Base-by-base conservation (phyloP, 805 yeast species). In the Maudiozyma pseudohumilis region DNA sequence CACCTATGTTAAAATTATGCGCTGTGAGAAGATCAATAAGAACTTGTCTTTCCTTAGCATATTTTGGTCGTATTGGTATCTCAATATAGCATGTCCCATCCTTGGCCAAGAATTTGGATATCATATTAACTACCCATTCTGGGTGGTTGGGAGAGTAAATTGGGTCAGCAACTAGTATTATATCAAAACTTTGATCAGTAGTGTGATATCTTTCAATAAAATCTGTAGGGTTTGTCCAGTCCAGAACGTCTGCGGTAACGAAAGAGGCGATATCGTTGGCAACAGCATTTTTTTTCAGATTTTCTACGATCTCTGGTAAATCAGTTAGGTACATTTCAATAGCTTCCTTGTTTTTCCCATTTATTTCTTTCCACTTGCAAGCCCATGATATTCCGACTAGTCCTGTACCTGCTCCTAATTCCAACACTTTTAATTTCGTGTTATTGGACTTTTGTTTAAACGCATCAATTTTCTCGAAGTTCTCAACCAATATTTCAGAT, bases 371-470 rank as follows among this genome's bases (percentile, higher is more conserved):
- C 48, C 53, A 52, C 43, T 53, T 55, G 13, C 44, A 38, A 2
- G 52, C 73, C 39, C 83, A 68, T 0, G 78, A 68, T 25, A 92
- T 80, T 0, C 97, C 96, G 3, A 79, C 80, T 12, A 89, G 65
- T 0, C 98, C 98, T 0, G 98, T 92, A 0, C 98, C 98, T 0
- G 97, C 69, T 0, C 98, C 98, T n/a, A 92, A 62, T 50, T 89
- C 98, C 21, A 83, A 55, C 0, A 78, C 56, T 25, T 55, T 34
- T 53, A 48, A 12, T 47, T 46, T 42, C 13, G 41, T 31, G 4
- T 24, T 15, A 8, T 13, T 11, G 2, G 32, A 55, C 0, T 22
- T 40, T 8, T 22, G 24, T 31, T 21, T 36, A 20, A 26, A 20
- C 6, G 26, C 9, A 13, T 30, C 11, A 5, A 6, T 21, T 6